A percentile compares a stretch with the other conserved stretches of the same genome.
Conservation (phyloP, 257 asterid genomes). For the Solanum lycopersicoides region DNA sequence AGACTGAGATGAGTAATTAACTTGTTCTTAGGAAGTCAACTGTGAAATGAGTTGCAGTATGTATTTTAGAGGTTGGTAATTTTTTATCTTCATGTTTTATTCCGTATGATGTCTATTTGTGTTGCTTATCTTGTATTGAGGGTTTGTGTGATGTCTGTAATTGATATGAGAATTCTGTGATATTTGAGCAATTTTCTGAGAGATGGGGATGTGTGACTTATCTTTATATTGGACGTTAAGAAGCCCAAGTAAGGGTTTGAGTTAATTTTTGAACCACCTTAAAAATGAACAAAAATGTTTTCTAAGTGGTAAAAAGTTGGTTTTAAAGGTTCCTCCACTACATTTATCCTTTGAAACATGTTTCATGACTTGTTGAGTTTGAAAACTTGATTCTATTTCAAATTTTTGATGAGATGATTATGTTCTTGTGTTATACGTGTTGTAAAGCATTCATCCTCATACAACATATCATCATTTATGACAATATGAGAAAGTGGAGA, state of each 20-base stretch:
- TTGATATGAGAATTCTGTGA: rapidly evolving
- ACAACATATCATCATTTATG: too few species aligned
- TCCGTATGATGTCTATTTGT: too few species aligned
- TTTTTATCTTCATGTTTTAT: too few species aligned
- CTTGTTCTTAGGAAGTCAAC: neutral
- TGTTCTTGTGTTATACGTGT: neutral
- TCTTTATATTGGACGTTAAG: too few species aligned
- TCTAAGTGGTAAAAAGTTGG: neutral
- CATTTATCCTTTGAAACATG: neutral
- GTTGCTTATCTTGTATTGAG: neutral
- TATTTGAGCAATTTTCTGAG: rapidly evolving
- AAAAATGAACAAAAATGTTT: neutral
- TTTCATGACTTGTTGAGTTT: neutral
- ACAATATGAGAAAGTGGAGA: neutral
- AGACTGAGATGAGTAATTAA: too few species aligned
- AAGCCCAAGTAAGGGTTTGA: neutral
- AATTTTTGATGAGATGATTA: neutral
- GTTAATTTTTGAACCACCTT: neutral
- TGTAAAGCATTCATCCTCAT: neutral
- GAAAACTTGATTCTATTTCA: neutral
- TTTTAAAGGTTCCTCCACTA: neutral
- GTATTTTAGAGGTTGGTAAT: neutral
- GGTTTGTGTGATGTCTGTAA: neutral
- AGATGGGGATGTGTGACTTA: neutral
- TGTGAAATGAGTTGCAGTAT: neutral